Percentiles rank a stretch among this genome's conserved stretches.
Conservation (phyloP, 1,139 yeast genomes). For the Pichia sp. region DNA sequence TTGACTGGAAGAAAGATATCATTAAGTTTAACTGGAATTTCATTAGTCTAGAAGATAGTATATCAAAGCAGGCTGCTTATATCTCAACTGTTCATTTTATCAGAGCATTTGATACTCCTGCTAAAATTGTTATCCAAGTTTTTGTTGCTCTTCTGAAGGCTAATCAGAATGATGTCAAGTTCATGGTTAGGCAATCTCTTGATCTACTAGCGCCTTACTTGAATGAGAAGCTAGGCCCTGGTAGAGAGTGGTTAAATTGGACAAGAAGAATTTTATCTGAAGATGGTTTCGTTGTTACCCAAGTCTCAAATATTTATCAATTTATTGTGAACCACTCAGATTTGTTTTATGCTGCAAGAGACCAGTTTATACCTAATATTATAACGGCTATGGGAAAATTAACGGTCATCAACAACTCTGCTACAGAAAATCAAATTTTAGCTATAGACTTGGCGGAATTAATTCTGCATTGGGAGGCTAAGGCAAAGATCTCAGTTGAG, state of each 20-base stretch:
- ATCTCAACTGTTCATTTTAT: constrained; percentile 85
- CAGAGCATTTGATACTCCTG: constrained; percentile 83
- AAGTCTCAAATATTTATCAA: constrained; percentile 84
- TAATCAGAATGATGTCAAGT: constrained; percentile 80
- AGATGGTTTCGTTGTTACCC: constrained; percentile 78
- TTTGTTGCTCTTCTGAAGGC: constrained; percentile 86
- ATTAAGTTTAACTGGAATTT: constrained; percentile 95
- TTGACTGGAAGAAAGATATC: constrained; percentile 74
- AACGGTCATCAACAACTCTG: constrained; percentile 75
- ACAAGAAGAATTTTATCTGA: constrained; percentile 90
- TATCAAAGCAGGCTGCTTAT: constrained; percentile 90
- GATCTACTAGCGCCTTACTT: constrained; percentile 88
- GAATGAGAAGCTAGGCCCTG: constrained; percentile 64
- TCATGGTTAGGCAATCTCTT: constrained; percentile 79
- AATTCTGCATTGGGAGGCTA: constrained; percentile 79
- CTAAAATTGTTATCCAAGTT: constrained; percentile 84
- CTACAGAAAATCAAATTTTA: constrained; percentile 73
- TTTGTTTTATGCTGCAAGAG: constrained; percentile 79
- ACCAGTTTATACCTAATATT: constrained; percentile 82
- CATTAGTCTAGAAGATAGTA: constrained; percentile 81
- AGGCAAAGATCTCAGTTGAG: constrained; percentile 32
- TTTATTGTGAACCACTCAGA: constrained; percentile 85
- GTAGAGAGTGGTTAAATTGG: constrained; percentile 89
- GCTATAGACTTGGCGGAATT: constrained; percentile 89
- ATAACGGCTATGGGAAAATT: constrained; percentile 94